Base-by-base conservation (phyloP, 805 yeast species). In the Teunomyces cretensis region DNA sequence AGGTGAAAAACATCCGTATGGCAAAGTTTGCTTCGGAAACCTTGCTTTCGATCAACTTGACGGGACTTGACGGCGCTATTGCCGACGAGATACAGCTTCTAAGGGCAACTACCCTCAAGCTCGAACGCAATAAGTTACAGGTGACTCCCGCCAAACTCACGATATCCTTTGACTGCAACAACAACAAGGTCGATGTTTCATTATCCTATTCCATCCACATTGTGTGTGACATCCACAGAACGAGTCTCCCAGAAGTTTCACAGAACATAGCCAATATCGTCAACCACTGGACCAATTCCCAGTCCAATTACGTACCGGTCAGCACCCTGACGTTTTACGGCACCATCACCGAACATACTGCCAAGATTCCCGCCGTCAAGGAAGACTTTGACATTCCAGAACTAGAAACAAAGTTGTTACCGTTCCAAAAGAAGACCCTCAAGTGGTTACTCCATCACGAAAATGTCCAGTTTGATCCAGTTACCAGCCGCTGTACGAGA, bases 361-460 rank as follows among this genome's bases (percentile, higher is more conserved):
- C 56, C 7, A 47, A 37, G 0, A 44, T 63, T 24, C 61, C 63
- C 0, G 33, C 42, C 2, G 51, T 55, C 1, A 48, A 49, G 2
- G 49, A 48, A 2, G 45, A 52, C 1, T 59, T 66, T 41, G 64
- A 68, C 15, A 64, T 75, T 2, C 74, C 77, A 0, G 78, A 72
- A 31, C 56, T 79, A 5, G 74, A 68, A 8, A 68, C 79, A 0
- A 63, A 64, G 11, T 59, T 79, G 6, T 55, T 78, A 19, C 63
- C 64, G 2, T 83, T 81, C 48, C 89, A 83, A 57, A 68, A 67
- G 4, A 74, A 71, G 35, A 73, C 86, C 2, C 70, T 83, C 1
- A 60, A 65, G 13, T 83, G 89, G 89, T 62, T 83, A 55, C 60
- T 83, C 4, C 49, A 61, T 0, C 72, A 68, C 47, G 89, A 83